These are phyloP conservation scores for Choricystis sp. DNA, from an alignment of 139 green algal genomes.

Conservation along the genomic window DNA sequence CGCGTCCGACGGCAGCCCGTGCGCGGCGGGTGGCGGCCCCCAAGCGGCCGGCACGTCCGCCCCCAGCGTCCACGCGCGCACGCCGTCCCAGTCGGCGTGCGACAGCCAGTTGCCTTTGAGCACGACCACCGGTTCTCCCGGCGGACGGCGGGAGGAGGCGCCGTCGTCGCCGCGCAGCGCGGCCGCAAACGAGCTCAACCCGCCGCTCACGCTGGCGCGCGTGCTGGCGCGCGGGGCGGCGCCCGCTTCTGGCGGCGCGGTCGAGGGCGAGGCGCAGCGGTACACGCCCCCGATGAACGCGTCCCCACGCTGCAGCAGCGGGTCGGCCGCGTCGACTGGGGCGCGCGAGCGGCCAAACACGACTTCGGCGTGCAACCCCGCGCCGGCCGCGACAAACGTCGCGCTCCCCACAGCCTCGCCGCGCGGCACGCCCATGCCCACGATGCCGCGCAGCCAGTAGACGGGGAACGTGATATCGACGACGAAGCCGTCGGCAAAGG, in stretches of 20 bases:
- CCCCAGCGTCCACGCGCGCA: conserved; percentile 41
- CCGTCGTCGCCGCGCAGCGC: background rate
- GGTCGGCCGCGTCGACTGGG: conserved; percentile 22
- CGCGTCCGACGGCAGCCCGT: conserved; percentile 43
- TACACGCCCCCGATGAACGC: conserved; percentile 22
- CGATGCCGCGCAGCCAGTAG: conserved; percentile 37
- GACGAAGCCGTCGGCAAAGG: conserved; percentile 39
- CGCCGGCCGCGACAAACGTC: background rate
- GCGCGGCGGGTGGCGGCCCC: conserved; percentile 5
- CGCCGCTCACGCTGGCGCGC: conserved; percentile 1
- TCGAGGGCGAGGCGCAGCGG: conserved; percentile 9
- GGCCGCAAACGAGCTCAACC: background rate
- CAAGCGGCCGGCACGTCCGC: conserved; percentile 22
- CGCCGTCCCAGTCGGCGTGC: conserved; percentile 44
- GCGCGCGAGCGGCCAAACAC: conserved; percentile 11
- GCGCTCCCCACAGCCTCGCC: conserved; percentile 5
- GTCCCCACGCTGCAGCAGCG: conserved; percentile 20
- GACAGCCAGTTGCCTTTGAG: conserved; percentile 61
- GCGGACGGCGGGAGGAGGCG: background rate
- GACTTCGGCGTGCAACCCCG: background rate
- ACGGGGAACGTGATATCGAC: conserved; percentile 47
- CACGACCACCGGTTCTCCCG: conserved; percentile 6
- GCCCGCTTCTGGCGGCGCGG: background rate
- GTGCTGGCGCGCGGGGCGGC: background rate
- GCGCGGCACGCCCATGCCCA: conserved; percentile 6